Evolutionary conservation across 352 stramenopile species (phyloP), one percentile per base, ranked within the genome.

Genomic region (Phytophthora hybrid): DNA sequence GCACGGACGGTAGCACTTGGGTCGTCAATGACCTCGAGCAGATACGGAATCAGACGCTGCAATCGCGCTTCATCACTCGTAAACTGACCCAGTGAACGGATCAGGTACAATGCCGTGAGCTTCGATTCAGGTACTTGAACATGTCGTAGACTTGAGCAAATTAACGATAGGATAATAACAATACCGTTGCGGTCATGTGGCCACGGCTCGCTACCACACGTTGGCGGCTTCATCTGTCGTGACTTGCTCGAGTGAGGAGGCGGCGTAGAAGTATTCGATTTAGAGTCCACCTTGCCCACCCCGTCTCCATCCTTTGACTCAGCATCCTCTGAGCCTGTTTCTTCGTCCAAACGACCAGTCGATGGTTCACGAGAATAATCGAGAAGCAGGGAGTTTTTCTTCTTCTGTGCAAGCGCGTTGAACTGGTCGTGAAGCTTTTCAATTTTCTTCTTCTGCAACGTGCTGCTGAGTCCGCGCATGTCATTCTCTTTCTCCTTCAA

Each of bases 1-100:
- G 96, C 91, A 19, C 97, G 83, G 11, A 99, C 95, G 7, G 93
- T 89, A 5, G 91, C 89, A 72, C 86, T 94, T 5, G 83, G 65
- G 74, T 99, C 97, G 51, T 99, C 93, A 34, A 99, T 89, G 32
- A 99, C 74, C 62, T 96, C 94, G 37, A 98, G 81, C 34, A 98
- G 77, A 67, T 97, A 98, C 21, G 94, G 97, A 41, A 99, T 85
- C 60, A 99, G 81, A 61, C 96, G 87, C 74, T 99, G 97, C 10
- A 99, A 88, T 44, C 96, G 87, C 31, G 97, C 94, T 80, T 99
- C 96, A 62, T 99, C 97, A 8, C 85, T 95, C 21, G 93, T 93
- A 71, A 94, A 97, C 63, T 92, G 80, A 6, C 90, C 91, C 19
- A 99, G 74, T 16, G 92, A 84, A n/a, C 91, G 85, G 62, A 99